Evolutionary conservation across 345 rosid species (phyloP).

Genomic region (Balakata baccata): DNA sequence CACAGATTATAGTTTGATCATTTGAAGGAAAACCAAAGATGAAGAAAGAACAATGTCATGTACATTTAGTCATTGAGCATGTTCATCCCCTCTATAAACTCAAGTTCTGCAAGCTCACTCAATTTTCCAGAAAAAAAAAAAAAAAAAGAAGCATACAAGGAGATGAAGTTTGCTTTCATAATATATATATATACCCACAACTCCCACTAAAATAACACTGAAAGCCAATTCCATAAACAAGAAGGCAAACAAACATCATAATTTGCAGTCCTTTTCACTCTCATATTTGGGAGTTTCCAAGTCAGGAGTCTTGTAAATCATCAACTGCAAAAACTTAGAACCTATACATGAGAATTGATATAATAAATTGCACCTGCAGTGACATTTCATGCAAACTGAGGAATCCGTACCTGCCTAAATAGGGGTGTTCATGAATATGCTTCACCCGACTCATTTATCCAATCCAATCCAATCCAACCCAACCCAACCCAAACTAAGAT

Average conservation of each 20-base stretch:
- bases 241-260: conserved; percentile 54
- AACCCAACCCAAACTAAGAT: no score
- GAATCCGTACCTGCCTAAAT: conserved; percentile 59
- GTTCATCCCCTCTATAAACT: background rate
- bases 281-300: conserved; percentile 69
- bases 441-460: no score
- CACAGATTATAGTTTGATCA: no score
- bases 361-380: background rate
- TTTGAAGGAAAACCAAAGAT: no score
- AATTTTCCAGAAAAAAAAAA: background rate
- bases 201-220: background rate
- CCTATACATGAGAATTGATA: conserved; percentile 2
- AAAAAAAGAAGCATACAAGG: background rate
- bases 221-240: no score
- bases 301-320: conserved; percentile 73
- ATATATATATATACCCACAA: no score
- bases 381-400: conserved; percentile 14
- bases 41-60: no score
- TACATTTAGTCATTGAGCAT: no score
- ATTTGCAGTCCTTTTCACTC: conserved; percentile 63
- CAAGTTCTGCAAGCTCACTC: background rate
- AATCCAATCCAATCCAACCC: no score
- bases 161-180: background rate
- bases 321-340: conserved; percentile 39
- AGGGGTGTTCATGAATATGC: no score